Percentiles rank a stretch among this genome's conserved stretches.
Conservation (phyloP, 441 rosid genomes). For the Populus hybrid region DNA sequence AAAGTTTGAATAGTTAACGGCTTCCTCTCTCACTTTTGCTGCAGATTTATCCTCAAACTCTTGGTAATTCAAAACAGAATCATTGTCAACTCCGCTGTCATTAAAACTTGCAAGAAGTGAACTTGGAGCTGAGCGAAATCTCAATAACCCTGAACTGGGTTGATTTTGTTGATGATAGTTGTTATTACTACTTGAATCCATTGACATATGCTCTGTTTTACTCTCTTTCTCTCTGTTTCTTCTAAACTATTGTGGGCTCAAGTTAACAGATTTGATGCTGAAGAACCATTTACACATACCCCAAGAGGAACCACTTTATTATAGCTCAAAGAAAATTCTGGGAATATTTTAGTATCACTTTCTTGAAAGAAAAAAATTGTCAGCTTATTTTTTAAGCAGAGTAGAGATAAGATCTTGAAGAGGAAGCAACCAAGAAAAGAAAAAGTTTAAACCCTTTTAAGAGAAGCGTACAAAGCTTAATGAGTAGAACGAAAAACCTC, state of each 20-base stretch:
- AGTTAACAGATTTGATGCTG: slow-evolving; percentile 25
- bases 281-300: slow-evolving; percentile 28
- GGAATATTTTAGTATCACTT: slow-evolving; percentile 41
- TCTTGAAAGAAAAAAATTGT: slow-evolving; percentile 19
- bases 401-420: slow-evolving; percentile 70
- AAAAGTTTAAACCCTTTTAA: slow-evolving; percentile 16
- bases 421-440: slow-evolving; percentile 45
- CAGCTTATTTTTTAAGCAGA: slow-evolving; percentile 54
- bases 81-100: slow-evolving; percentile 29
- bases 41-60: slow-evolving; percentile 45
- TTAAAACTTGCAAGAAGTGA: slow-evolving; percentile 44
- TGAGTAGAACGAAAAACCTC: slow-evolving; percentile 2
- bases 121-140: slow-evolving; percentile 83
- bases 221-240: slow-evolving; percentile 13
- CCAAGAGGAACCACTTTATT: slow-evolving; percentile 7
- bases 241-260: background rate
- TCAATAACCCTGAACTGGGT: slow-evolving; percentile 56
- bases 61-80: slow-evolving; percentile 26
- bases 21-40: slow-evolving; percentile 26
- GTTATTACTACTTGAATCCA: slow-evolving; percentile 60
- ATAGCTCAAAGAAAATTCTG: slow-evolving; percentile 18
- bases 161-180: slow-evolving; percentile 8
- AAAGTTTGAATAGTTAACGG: slow-evolving; percentile 26
- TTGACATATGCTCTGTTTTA: slow-evolving; percentile 18
- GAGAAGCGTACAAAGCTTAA: slow-evolving; percentile 5